Base-by-base conservation (phyloP, 371 early-diverging fungal genomes). In the Dinochytrium kinnereticum region DNA sequence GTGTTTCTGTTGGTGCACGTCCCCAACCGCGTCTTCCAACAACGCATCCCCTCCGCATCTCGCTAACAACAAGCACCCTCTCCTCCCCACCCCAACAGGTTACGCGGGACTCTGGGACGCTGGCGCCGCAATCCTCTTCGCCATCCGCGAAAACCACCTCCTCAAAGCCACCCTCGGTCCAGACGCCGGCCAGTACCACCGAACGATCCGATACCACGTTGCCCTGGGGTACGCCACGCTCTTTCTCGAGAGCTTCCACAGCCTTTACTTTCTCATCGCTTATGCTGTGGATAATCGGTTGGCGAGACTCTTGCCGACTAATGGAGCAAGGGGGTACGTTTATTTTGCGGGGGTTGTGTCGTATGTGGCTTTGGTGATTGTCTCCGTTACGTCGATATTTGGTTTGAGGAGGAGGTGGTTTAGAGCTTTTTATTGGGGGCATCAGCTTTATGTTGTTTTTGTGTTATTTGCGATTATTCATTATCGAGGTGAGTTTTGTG, bases 31-130 rank as follows among this genome's bases (percentile, higher is more conserved):
- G n/a, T 3, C 53, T 37, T 28, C 19, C 38, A 39, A n/a, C n/a
- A n/a, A n/a, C n/a, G n/a, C n/a, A n/a, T n/a, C 34, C 64, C 5
- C 38, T 26, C 26, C 38, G 34, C 1, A 1, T 17, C 64, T 10
- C 38, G 5, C 28, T 1, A 1, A 21, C n/a, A n/a, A 31, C 38
- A 37, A 39, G 2, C 64, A 19, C 38, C 7, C 2, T 24, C 5
- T 19, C 33, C 38, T 3, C 19, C 3, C 7, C 38, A 34, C 21
- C 31, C n/a, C 31, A 21, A 10, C 59, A 72, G 76, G 61, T 40
- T 34, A 19, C 33, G 76, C 76, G 1, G 76, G 76, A 7, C n/a
- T 75, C 51, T 76, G 77, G 77, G 64, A 72, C 33, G 74, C 64
- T n/a, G 74, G 26, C 1, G 3, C 68, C 30, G 50, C 65, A 2